Conservation (phyloP, 176 grass and related monocot species). For the Miscanthus lutarioriparius region DNA sequence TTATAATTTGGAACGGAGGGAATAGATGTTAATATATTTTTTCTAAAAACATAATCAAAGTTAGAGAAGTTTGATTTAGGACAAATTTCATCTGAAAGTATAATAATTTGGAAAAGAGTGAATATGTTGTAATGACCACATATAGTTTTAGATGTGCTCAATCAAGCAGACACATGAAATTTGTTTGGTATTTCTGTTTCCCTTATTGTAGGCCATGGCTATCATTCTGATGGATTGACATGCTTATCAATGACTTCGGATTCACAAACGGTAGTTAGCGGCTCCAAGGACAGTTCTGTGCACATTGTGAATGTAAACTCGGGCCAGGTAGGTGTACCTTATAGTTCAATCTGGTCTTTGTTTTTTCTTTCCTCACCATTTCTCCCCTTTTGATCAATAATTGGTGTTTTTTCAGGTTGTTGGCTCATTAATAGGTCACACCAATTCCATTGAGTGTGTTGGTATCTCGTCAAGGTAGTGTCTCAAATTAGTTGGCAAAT, state of each 20-base stretch:
- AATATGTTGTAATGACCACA: not conserved
- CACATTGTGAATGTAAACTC: slow-evolving; percentile 77
- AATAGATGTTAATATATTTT: not conserved
- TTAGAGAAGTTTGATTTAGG: not conserved
- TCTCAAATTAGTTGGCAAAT: not conserved
- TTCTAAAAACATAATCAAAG: not conserved
- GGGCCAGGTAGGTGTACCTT: slow-evolving; percentile 52
- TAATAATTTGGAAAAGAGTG: not conserved
- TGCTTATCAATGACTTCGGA: slow-evolving; percentile 76
- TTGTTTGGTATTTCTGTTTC: not conserved
- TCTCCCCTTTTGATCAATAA: not conserved
- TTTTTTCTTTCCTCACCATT: not conserved
- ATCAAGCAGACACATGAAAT: not conserved
- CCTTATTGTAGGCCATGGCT: slow-evolving; percentile 59
- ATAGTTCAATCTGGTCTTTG: slow-evolving; percentile 34
- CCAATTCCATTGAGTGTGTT: slow-evolving; percentile 70
- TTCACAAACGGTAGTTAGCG: slow-evolving; percentile 70
- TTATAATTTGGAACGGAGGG: not conserved
- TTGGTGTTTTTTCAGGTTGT: slow-evolving; percentile 52
- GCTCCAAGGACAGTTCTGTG: slow-evolving; percentile 75
- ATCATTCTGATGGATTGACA: slow-evolving; percentile 86
- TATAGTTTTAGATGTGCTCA: not conserved
- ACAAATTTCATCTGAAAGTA: not conserved
- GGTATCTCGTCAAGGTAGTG: not conserved
- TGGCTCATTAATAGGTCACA: slow-evolving; percentile 58